phyloP scores from a whole-genome alignment of 176 grass and related monocot species.

The Cocos nucifera region DNA sequence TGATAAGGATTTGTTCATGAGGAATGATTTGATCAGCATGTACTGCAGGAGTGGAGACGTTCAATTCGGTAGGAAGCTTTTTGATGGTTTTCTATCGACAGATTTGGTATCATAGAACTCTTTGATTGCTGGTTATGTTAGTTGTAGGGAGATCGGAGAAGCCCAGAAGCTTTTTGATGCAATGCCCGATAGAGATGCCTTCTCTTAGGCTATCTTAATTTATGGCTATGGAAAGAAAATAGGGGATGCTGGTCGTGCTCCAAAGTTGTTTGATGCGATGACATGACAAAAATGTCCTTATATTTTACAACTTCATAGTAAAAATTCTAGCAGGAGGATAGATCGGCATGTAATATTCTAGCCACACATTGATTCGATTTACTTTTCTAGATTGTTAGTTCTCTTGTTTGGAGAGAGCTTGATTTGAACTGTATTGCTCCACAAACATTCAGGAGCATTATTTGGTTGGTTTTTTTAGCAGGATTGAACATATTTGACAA shows the following conservation, averaged over 20 bases:
- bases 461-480: constrained; percentile 12
- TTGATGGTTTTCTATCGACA: constrained; percentile 26
- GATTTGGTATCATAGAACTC: constrained; percentile 67
- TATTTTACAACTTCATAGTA: too few species aligned
- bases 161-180: constrained; percentile 50
- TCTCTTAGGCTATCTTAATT: constrained; percentile 53
- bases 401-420: too few species aligned
- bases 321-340: too few species aligned
- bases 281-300: background rate
- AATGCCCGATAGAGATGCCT: constrained; percentile 43
- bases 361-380: too few species aligned
- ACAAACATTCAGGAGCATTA: background rate
- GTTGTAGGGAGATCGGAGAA: constrained; percentile 16
- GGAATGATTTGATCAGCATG: constrained; percentile 41
- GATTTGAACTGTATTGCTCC: too few species aligned
- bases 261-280: constrained; percentile 51
- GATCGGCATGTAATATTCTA: too few species aligned
- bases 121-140: constrained; percentile 47
- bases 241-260: constrained; percentile 36
- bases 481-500: constrained; percentile 86
- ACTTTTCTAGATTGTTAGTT: too few species aligned
- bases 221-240: constrained; percentile 47
- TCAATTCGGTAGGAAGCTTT: constrained; percentile 42
- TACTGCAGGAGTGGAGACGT: constrained; percentile 41
- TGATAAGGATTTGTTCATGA: constrained; percentile 28